Base-by-base conservation (phyloP, 169 alveolate species). In the Eimeria necatrix region DNA sequence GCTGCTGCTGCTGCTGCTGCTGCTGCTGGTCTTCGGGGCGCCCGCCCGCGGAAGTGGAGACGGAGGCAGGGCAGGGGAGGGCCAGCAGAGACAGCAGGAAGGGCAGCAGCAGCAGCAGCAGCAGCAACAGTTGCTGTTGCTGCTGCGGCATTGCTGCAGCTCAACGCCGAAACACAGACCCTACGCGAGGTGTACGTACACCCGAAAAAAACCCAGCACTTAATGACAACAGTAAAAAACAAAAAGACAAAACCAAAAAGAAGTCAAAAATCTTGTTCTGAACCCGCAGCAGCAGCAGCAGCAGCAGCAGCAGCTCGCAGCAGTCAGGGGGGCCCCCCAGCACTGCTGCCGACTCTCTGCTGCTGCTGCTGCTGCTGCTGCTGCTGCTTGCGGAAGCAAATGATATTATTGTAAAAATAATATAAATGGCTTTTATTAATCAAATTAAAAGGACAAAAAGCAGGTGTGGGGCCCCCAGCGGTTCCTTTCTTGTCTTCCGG, bases 1-100 rank as follows among this genome's bases (percentile, higher is more conserved):
- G 52, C 18, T 22, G 20, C 83, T 71, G 83, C 52, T 26, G 49
- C 18, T 22, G 83, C 24, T 41, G 83, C 83, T 10, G 83, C 83
- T 71, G 68, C 68, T 56, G 22, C 68, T 10, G 68, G 20, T 56
- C 20, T 10, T 18, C 68, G 20, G 68, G 68, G 41, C 41, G 3
- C 41, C 41, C 41, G 41, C 41, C 41, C 41, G 41, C 2, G 41
- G 41, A 32, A 32, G 3, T 32, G 68, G 68, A 10, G 20, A 18
- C 68, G 68, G 0, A 0, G 2, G 68, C 20, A 56, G 68, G 22
- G 68, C 12, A 56, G 22, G 68, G 20, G 22, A 18, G 20, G 12
- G 68, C 68, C 68, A 18, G 12, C 68, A 18, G 20, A 18, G 20
- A 18, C 1, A 56, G 20, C 68, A 56, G 68, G 22, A 10, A 56